phyloP scores from a whole-genome alignment of 305 asterid species.

The Fraxinus paxiana region DNA sequence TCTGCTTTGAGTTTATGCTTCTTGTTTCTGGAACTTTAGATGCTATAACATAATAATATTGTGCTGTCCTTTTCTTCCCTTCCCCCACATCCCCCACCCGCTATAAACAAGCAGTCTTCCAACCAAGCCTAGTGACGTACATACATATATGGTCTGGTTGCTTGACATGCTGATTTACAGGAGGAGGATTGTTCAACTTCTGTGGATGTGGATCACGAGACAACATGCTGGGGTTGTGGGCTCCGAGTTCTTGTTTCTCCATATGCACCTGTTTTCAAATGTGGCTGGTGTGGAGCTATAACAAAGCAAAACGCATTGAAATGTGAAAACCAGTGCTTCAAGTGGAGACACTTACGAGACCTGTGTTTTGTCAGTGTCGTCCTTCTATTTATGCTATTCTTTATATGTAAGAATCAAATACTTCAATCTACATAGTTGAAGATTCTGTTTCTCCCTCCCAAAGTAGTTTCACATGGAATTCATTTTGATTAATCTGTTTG shows the following conservation, averaged over 20 bases:
- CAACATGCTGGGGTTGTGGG: conserved; percentile 94
- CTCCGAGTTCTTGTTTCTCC: conserved; percentile 72
- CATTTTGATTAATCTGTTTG: neutral
- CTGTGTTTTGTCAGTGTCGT: conserved; percentile 57
- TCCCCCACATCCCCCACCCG: neutral
- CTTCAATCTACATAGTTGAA: neutral
- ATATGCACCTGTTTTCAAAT: conserved; percentile 60
- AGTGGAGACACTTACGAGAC: conserved; percentile 70
- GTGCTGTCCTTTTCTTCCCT: neutral
- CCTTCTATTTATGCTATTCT: conserved; percentile 56
- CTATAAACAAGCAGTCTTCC: neutral
- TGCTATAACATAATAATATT: neutral
- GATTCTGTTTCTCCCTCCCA: neutral
- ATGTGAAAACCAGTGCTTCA: conserved; percentile 37
- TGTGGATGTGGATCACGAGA: conserved; percentile 56
- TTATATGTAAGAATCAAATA: conserved; percentile 59
- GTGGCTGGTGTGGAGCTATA: conserved; percentile 98
- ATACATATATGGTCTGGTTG: conserved; percentile 4
- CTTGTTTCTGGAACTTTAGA: neutral
- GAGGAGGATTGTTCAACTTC: conserved; percentile 45
- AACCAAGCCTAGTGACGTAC: neutral
- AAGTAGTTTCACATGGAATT: neutral
- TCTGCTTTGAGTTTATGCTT: neutral
- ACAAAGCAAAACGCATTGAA: conserved; percentile 50
- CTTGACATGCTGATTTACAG: conserved; percentile 37